phyloP scores from a whole-genome alignment of 2,329 filamentous ascomycete genomes.

The Pseudofabraea citricarpa region DNA sequence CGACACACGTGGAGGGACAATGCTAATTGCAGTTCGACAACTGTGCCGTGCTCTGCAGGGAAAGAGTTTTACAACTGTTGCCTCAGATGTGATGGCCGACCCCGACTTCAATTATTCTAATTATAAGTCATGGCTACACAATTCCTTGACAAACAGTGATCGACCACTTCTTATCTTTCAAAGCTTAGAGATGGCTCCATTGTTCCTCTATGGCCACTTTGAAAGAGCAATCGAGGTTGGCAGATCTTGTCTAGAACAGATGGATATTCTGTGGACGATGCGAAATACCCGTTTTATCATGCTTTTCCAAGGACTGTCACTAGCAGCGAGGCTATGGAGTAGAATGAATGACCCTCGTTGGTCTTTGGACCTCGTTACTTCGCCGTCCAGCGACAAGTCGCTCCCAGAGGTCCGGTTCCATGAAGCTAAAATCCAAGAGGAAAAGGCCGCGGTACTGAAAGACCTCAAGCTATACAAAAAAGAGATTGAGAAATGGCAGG shows the following conservation, averaged over 20 bases:
- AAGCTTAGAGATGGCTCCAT: slow-evolving; percentile 56
- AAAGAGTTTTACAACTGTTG: slow-evolving; percentile 52
- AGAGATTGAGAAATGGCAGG: slow-evolving; percentile 59
- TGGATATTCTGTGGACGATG: slow-evolving; percentile 52
- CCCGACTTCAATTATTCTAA: slow-evolving; percentile 54
- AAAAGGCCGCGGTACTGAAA: slow-evolving; percentile 43
- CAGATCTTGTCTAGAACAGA: slow-evolving; percentile 40
- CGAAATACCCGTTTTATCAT: slow-evolving; percentile 52
- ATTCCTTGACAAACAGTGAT: slow-evolving; percentile 48
- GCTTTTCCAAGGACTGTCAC: slow-evolving; percentile 55
- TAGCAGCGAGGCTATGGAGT: slow-evolving; percentile 43
- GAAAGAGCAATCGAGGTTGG: slow-evolving; percentile 54
- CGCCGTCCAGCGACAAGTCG: slow-evolving; percentile 29
- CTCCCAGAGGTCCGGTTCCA: too few relatives aligned
- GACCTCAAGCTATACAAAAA: slow-evolving; percentile 51
- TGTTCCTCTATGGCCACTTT: slow-evolving; percentile 61
- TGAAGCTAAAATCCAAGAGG: too few relatives aligned
- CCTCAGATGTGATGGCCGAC: slow-evolving; percentile 58
- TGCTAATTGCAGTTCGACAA: slow-evolving; percentile 63
- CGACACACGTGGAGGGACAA: slow-evolving; percentile 66
- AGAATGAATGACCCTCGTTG: slow-evolving; percentile 22
- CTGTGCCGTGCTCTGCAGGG: slow-evolving; percentile 67
- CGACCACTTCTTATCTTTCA: slow-evolving; percentile 66
- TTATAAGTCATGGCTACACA: slow-evolving; percentile 56
- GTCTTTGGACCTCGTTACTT: slow-evolving; percentile 13